These are phyloP conservation scores for Boletus tylopilopsis DNA, from an alignment of 768 basidiomycete genomes.

Conservation along the genomic window DNA sequence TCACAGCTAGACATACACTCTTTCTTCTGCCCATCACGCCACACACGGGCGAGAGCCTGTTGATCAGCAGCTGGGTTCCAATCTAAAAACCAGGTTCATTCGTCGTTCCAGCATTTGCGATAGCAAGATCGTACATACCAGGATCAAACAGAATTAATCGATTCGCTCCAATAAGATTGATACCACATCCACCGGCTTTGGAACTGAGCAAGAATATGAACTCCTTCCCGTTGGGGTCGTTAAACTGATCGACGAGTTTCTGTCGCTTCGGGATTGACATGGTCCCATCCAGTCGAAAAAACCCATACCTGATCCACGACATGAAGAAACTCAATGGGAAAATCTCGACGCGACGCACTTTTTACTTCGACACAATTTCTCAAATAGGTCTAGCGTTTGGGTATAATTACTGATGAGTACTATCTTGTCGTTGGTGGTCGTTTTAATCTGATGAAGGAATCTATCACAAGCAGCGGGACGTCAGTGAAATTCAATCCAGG, in stretches of 20 bases:
- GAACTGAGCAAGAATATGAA: slow-evolving; percentile 93
- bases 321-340: neutral
- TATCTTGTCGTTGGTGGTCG: slow-evolving; percentile 88
- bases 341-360: slow-evolving; percentile 47
- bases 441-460: slow-evolving; percentile 79
- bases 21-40: slow-evolving; percentile 99
- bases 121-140: slow-evolving; percentile 43
- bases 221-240: slow-evolving; percentile 88
- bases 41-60: slow-evolving; percentile 96
- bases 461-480: slow-evolving; percentile 35
- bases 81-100: slow-evolving; percentile 51
- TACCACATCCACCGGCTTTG: slow-evolving; percentile 94
- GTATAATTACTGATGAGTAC: slow-evolving; percentile 97
- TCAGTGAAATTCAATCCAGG: neutral
- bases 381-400: slow-evolving; percentile 90
- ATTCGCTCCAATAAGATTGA: slow-evolving; percentile 96
- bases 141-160: slow-evolving; percentile 95
- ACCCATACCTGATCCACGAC: slow-evolving; percentile 64
- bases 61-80: slow-evolving; percentile 99
- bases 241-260: slow-evolving; percentile 95
- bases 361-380: slow-evolving; percentile 81
- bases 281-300: slow-evolving; percentile 90
- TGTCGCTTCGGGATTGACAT: slow-evolving; percentile 91
- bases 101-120: neutral
- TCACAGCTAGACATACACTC: slow-evolving; percentile 62